Evolutionary conservation across 306 rosid genomes (phyloP), one percentile per base, ranked within the genome.

Genomic region (Pterocarpus macrocarpus): DNA sequence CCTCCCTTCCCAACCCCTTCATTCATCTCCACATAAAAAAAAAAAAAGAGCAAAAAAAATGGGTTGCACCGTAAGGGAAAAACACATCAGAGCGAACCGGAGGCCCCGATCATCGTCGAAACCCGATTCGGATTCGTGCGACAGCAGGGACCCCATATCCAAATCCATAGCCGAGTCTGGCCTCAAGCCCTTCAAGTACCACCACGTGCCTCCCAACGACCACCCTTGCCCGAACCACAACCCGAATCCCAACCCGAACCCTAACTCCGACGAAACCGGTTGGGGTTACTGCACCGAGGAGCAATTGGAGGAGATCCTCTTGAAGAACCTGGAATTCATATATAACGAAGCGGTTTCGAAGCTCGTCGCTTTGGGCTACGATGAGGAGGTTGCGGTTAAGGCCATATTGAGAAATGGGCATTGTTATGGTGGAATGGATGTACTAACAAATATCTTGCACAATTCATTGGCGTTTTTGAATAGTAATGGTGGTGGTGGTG

Each of bases 221-320:
- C 75, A 87, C 17, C 58, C 74, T 14, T 89, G 32, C 77, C 89
- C 85, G 63, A 85, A 47, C 70, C 89, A 84, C n/a, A 82, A 43
- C 56, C 36, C 86, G 1, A 69, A n/a, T 61, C 57, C 84, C 0
- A 85, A 73, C 74, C 75, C 71, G 9, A 85, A 75, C 80, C 80
- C 88, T 44, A 85, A 75, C 44, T 35, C 17, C 2, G 97, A 93
- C 28, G 97, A 91, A 69, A 63, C 89, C 1, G 97, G 93, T 11
- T 95, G 97, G 95, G 95, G 95, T 16, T 92, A 90, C 80, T 93
- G 99, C 84, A 93, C 97, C 0, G 99, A 95, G 80, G 99, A 95
- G 45, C 99, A 95, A 75, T 81, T 95, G 71, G 99, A 95, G 82
- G 94, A 91, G 72, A 86, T 95, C 59, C 62, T 95, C n/a, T 83